Evolutionary conservation across 192 early-diverging fungal genomes (phyloP).

Genomic region (Backusella parvicylindrica): DNA sequence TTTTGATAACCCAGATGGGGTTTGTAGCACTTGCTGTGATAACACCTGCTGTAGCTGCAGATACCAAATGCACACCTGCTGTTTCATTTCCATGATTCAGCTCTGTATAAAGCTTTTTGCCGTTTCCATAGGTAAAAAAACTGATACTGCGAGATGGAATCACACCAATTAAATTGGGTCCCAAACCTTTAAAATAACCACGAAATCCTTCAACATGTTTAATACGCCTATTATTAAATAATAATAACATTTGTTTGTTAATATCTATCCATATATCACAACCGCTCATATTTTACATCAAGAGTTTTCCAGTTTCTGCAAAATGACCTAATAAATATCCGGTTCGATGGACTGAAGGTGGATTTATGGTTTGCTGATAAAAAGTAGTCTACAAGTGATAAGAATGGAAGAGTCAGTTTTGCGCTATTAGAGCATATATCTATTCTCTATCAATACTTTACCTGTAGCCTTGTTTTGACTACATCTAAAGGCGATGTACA

Average conservation of each 20-base stretch:
- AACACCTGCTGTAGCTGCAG: slow-evolving; percentile 54
- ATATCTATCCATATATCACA: neutral
- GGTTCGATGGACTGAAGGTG: slow-evolving; percentile 7
- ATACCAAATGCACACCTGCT: slow-evolving; percentile 67
- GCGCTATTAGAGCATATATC: too few relatives aligned
- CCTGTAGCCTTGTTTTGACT: slow-evolving; percentile 92
- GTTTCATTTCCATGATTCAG: slow-evolving; percentile 78
- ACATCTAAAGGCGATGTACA: slow-evolving; percentile 93
- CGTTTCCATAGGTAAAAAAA: slow-evolving; percentile 90
- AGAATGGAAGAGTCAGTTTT: neutral
- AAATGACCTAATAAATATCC: slow-evolving; percentile 43
- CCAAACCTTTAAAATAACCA: slow-evolving; percentile 91
- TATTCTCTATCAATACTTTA: slow-evolving; percentile 10
- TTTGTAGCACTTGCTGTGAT: slow-evolving; percentile 78
- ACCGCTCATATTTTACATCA: slow-evolving; percentile 33
- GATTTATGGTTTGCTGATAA: slow-evolving; percentile 24
- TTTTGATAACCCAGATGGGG: slow-evolving; percentile 97
- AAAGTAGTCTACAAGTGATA: slow-evolving; percentile 31
- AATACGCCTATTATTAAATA: slow-evolving; percentile 55
- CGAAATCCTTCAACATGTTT: slow-evolving; percentile 73
- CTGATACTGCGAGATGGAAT: slow-evolving; percentile 94
- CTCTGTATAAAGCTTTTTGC: slow-evolving; percentile 74
- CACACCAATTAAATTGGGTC: slow-evolving; percentile 90
- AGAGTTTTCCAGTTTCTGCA: slow-evolving; percentile 44
- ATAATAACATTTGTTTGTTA: neutral